phyloP scores from a whole-genome alignment of 306 rosid species.

The Dryas drummondii region DNA sequence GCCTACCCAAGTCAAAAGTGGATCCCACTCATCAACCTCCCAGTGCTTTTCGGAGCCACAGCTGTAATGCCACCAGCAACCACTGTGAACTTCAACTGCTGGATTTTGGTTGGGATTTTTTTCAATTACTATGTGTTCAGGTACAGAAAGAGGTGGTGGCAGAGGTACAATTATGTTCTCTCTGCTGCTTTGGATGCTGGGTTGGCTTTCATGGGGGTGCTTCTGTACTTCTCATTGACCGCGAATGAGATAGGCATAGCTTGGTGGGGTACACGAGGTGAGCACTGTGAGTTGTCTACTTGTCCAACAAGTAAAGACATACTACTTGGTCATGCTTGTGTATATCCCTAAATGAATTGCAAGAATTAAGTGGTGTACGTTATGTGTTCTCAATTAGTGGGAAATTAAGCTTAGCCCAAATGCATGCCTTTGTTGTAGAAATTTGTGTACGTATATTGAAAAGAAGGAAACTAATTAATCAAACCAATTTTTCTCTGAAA shows the following conservation, averaged over 20 bases:
- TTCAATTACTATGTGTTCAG: conserved; percentile 38
- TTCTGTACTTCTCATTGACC: conserved; percentile 38
- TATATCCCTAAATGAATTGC: too few relatives aligned
- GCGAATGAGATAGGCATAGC: conserved; percentile 13
- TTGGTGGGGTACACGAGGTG: conserved; percentile 60
- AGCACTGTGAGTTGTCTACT: conserved; percentile 46
- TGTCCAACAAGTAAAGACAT: conserved; percentile 45
- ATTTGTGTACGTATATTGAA: too few relatives aligned
- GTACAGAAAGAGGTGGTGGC: conserved; percentile 39
- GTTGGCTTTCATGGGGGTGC: conserved; percentile 50
- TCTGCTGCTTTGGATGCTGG: conserved; percentile 47
- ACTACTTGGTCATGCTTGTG: conserved; percentile 11
- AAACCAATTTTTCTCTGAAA: too few relatives aligned
- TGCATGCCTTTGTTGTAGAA: too few relatives aligned
- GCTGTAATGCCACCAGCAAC: conserved; percentile 41
- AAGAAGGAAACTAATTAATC: too few relatives aligned
- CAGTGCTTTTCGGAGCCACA: conserved; percentile 34
- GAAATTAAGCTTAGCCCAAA: too few relatives aligned
- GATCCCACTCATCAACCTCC: conserved; percentile 36
- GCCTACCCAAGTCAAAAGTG: conserved; percentile 24
- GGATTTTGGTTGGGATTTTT: conserved; percentile 26
- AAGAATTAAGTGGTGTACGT: too few relatives aligned
- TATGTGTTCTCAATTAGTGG: too few relatives aligned
- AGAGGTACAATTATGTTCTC: conserved; percentile 39
- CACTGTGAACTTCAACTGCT: conserved; percentile 35